phyloP scores from a whole-genome alignment of 1,284 basidiomycete genomes.

The Trichosporon coremiiforme region DNA sequence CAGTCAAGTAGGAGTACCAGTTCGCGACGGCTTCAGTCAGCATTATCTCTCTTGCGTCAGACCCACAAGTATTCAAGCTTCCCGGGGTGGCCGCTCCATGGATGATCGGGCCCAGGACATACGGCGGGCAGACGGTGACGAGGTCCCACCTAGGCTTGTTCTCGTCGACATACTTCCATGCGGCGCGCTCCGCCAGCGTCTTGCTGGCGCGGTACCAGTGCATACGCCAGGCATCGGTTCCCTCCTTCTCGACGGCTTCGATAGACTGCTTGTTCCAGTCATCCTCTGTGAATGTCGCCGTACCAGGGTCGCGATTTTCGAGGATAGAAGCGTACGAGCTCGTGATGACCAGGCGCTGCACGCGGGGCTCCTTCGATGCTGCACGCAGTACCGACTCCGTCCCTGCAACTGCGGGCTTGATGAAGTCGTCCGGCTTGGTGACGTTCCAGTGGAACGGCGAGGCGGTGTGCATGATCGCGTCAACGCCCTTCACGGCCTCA shows the following conservation, averaged over 20 bases:
- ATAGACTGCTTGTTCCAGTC: slow-evolving; percentile 41
- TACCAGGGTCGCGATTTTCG: slow-evolving; percentile 37
- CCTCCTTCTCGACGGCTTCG: slow-evolving; percentile 38
- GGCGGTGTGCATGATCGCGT: slow-evolving; percentile 41
- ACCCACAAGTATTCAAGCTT: slow-evolving; percentile 36
- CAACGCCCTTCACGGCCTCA: slow-evolving; percentile 55
- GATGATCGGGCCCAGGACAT: slow-evolving; percentile 40
- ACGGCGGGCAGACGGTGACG: slow-evolving; percentile 38
- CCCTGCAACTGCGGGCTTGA: slow-evolving; percentile 58
- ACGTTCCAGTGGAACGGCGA: slow-evolving; percentile 44
- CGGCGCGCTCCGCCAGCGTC: slow-evolving; percentile 49
- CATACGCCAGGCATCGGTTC: slow-evolving; percentile 34
- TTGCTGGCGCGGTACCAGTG: slow-evolving; percentile 53
- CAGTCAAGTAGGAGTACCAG: slow-evolving; percentile 36
- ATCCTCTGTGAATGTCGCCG: slow-evolving; percentile 34
- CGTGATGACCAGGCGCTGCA: slow-evolving; percentile 57
- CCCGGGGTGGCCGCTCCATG: slow-evolving; percentile 32
- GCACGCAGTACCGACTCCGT: slow-evolving; percentile 51
- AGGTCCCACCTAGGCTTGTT: slow-evolving; percentile 39
- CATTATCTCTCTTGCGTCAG: neutral
- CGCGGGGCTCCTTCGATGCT: slow-evolving; percentile 40
- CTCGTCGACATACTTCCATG: slow-evolving; percentile 50
- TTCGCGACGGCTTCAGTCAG: slow-evolving; percentile 32
- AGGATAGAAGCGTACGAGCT: slow-evolving; percentile 53
- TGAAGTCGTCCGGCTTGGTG: slow-evolving; percentile 45